Base-by-base conservation (phyloP, 192 early-diverging fungal species). In the Linderina pennispora region DNA sequence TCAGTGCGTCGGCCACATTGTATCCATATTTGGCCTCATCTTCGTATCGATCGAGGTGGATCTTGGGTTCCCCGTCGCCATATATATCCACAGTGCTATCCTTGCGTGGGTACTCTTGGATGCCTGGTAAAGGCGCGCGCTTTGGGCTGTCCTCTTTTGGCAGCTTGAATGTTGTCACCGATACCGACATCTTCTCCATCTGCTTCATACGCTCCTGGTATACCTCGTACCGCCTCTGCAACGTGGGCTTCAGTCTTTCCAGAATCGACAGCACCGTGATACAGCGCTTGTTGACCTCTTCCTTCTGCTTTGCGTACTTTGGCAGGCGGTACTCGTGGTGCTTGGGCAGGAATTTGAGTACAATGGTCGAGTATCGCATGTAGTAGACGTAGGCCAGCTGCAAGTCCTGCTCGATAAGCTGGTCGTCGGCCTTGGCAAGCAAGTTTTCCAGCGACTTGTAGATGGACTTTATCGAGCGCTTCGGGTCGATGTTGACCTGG, bases 321-420 rank as follows among this genome's bases (percentile, higher is more conserved):
- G 75, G 64, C 25, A 60, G 57, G 35, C 62, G 64, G 48, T 74
- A 82, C 33, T 79, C 69, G 7, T 66, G 63, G 43, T 82, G 77
- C 36, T 77, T 77, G 36, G 66, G 76, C 21, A 86, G 58, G 21
- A 81, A 77, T 28, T 57, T 74, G 20, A 86, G 33, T 23, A 80
- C 75, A 23, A 86, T 55, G 9, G 77, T 89, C 40, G 70, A 72
- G 53, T 79, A 85, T 4, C 78, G 74, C 71, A 89, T 63, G 48
- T 83, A 86, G 23, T 78, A 61, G n/a, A 84, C 69, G 43, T 89
- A 89, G 1, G 84, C 82, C 17, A 72, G 73, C 40, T 81, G 74
- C 8, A 81, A 49, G 47, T 89, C 81, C 52, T 79, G 63, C 55
- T 89, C 85, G 32, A 51, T 33, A n/a, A 74, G 51, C 56, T 86